These are phyloP conservation scores for Xylaria sp. DNA, from an alignment of 2,329 filamentous ascomycete species.

Conservation along the genomic window DNA sequence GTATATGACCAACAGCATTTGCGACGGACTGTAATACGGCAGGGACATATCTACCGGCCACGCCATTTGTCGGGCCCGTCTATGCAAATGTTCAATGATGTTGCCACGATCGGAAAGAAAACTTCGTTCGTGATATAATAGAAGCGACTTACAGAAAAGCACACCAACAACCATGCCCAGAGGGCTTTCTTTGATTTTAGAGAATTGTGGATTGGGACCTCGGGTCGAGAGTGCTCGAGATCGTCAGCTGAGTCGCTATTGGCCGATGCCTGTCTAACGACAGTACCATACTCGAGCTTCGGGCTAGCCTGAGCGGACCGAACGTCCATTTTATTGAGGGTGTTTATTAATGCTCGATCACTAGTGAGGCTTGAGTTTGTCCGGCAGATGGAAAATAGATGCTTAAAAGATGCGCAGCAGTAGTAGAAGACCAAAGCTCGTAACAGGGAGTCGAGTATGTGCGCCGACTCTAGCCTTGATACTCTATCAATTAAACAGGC, in stretches of 20 bases:
- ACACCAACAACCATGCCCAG: slow-evolving; percentile 35
- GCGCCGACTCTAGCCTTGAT: not conserved
- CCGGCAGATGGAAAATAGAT: not conserved
- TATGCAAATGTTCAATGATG: slow-evolving; percentile 6
- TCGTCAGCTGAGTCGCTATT: not conserved
- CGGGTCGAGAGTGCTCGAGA: slow-evolving; percentile 13
- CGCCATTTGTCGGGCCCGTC: slow-evolving; percentile 33
- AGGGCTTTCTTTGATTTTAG: slow-evolving; percentile 25
- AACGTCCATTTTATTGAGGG: slow-evolving; percentile 7
- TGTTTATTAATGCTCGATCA: not conserved
- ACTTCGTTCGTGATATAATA: not conserved
- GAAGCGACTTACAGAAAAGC: slow-evolving; percentile 29
- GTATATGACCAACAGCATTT: slow-evolving; percentile 34
- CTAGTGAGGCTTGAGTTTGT: not conserved
- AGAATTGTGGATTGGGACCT: slow-evolving; percentile 20
- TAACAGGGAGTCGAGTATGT: not conserved
- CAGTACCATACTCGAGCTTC: slow-evolving; percentile 25
- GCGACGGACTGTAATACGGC: slow-evolving; percentile 35
- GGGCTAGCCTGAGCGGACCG: not conserved
- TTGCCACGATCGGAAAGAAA: not conserved
- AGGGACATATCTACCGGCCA: slow-evolving; percentile 32
- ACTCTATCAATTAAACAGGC: too few species aligned
- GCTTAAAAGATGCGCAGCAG: not conserved
- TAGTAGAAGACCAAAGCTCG: not conserved
- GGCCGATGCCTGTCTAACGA: not conserved